Base-by-base conservation (phyloP, 2,329 filamentous ascomycete genomes). In the Orbilia blumenaviensis region DNA sequence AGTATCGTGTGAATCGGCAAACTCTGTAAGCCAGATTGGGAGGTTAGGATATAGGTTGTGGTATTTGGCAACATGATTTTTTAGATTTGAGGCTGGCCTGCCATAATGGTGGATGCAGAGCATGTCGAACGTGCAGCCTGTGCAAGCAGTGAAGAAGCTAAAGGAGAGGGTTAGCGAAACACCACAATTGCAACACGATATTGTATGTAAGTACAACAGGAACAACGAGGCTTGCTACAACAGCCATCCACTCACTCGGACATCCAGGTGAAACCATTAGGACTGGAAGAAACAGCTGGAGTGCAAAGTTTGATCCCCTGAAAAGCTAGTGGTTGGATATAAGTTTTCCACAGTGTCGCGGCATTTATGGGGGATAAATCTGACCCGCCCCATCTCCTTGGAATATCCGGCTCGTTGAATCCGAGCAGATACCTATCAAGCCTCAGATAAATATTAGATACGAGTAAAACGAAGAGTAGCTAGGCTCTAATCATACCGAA, bases 371-470 rank as follows among this genome's bases (percentile, higher is more conserved):
- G 62, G 1, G 46, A 21, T 4, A 66, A 5, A 18, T 66, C 25
- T 1, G 62, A 66, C 25, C 62, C 48, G n/a, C 62, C 62, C 62
- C 62, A 66, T 10, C 56, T 66, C 1, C 23, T 46, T 10, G 62
- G 62, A 6, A 66, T 66, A 10, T 66, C 62, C 3, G 62, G 62
- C 12, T 66, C 62, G 14, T 66, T 66, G 25, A 66, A 66, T 9
- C 62, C 62, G 10, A 66, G 46, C 2, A 66, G 34, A 16, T 54
- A 56, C 1, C 62, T 66, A 25, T n/a, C n/a, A n/a, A n/a, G n/a
- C n/a, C n/a, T n/a, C n/a, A 9, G n/a, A 64, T 8, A 44, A 21
- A 34, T 18, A 16, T 6, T 4, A n/a, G 29, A n/a, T 10, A 9
- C 36, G 3, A 14, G 10, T 36, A 29, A 25, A 7, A 18, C 29